Base-by-base conservation (phyloP, 441 rosid species). In the Aleurites moluccanus region DNA sequence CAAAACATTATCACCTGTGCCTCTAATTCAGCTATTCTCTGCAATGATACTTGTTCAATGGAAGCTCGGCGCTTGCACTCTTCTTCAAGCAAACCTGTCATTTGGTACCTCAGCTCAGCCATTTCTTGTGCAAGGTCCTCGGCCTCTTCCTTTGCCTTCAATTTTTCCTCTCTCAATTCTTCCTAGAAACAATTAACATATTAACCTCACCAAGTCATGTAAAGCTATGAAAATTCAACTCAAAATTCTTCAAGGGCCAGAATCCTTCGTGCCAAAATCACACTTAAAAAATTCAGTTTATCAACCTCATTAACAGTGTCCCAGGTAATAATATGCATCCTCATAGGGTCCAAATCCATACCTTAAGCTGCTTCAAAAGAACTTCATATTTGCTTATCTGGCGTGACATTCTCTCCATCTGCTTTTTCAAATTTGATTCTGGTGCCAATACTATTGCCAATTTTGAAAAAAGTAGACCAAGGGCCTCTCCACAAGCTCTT, bases 101-200 rank as follows among this genome's bases (percentile, higher is more conserved):
- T 88, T 80, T 88, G 88, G 71, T 94, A 91, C 86, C 98, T 91
- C 73, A 94, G 80, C 77, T 94, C 98, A 21, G 96, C 97, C 97
- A 92, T 94, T 86, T 92, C 97, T 83, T 94, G 97, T 42, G 92
- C 89, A 55, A 94, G 86, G 79, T 94, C 97, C 79, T 94, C 97
- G 3, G 97, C 85, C 84, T 94, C 98, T 80, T 94, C 97, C 83
- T 89, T 91, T 56, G 96, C 88, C 77, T 86, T 92, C 71, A 86
- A 81, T 79, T 88, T 92, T 80, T 92, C 93, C 74, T 83, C 85
- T 79, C 84, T 88, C 81, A 94, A 50, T 69, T 91, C 96, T 55
- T 88, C 90, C 98, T 92, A 80, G 66, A 55, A 76, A 80, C 42
- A 78, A 75, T 66, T 65, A 66, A 73, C 68, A 74, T 42, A 59